Base-by-base conservation (phyloP, 352 stramenopile species). In the Phytophthora cryptogea region DNA sequence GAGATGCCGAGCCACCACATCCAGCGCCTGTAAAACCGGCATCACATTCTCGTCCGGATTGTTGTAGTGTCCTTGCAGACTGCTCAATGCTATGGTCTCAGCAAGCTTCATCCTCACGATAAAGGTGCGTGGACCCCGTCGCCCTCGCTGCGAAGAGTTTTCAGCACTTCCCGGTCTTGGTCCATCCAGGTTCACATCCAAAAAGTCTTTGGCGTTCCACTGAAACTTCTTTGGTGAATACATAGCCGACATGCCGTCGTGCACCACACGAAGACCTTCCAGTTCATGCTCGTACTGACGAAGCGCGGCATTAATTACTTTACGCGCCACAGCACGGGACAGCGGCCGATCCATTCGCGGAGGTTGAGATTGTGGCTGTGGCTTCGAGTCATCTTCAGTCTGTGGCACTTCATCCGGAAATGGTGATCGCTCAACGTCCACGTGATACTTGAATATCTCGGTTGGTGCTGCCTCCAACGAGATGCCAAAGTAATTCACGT, bases 371-470 rank as follows among this genome's bases (percentile, higher is more conserved):
- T 23, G 20, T 23, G 20, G 2, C 20, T 23, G 69, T 7, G 44
- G 28, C 9, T 68, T 56, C 1, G 40, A 10, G n/a, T 70, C 67
- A 0, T 37, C 16, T n/a, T 61, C 61, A 32, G 72, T 67, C 42
- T 78, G 75, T 11, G 28, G 28, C 11, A 46, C 55, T 7, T 58
- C 50, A 23, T 62, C 42, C 14, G 58, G 50, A 27, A 42, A 17
- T 0, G 39, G 53, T n/a, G 72, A 68, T n/a, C 70, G 74, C 31
- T 68, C 62, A 8, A 90, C 74, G 4, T 68, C 53, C 8, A 86
- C 74, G 47, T 88, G 78, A 54, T 90, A 90, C 58, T 90, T 86
- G 63, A 85, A 88, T 13, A 90, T 66, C 50, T 90, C 78, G 0
- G 40, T 20, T 3, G 68, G 58, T 8, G 32, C 66, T 8, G 46